phyloP scores from a whole-genome alignment of 2,329 filamentous ascomycete species.

The Epichloe brachyelytri region DNA sequence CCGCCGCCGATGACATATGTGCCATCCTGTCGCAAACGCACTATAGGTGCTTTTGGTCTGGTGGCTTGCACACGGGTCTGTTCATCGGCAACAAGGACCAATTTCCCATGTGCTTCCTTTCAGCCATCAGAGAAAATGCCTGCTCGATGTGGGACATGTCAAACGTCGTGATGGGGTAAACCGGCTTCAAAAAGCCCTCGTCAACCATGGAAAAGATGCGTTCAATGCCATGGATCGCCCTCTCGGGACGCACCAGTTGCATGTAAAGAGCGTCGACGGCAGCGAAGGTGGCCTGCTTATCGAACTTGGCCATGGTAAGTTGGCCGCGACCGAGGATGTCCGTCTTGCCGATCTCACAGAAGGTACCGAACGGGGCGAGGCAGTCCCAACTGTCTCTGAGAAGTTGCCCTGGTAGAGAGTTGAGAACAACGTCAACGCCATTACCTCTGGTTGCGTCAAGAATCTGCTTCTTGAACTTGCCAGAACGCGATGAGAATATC shows the following conservation, averaged over 20 bases:
- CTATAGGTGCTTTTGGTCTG: conserved; percentile 36
- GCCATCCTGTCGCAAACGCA: conserved; percentile 20
- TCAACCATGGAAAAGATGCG: conserved; percentile 21
- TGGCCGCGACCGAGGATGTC: conserved; percentile 25
- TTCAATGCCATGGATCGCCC: conserved; percentile 21
- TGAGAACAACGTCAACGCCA: conserved; percentile 59
- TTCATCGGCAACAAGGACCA: background rate
- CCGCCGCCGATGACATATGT: conserved; percentile 31
- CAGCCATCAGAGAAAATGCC: conserved; percentile 9
- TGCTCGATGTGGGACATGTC: conserved; percentile 3
- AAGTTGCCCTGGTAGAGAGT: conserved; percentile 29
- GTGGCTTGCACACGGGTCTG: background rate
- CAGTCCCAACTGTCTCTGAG: conserved; percentile 29
- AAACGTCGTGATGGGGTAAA: background rate
- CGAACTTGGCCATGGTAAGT: conserved; percentile 34
- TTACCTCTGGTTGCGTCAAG: conserved; percentile 21
- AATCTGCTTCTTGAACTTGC: background rate
- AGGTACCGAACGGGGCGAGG: conserved; percentile 30
- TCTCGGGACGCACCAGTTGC: conserved; percentile 26
- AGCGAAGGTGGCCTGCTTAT: conserved; percentile 19
- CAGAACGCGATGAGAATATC: conserved; percentile 13
- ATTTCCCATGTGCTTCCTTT: background rate
- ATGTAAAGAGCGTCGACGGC: conserved; percentile 29
- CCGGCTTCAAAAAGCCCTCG: conserved; percentile 18
- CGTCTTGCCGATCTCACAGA: conserved; percentile 30